Evolutionary conservation across 75 land plant species (phyloP), one percentile per base, ranked within the genome.

Genomic region (Larix kaempferi): DNA sequence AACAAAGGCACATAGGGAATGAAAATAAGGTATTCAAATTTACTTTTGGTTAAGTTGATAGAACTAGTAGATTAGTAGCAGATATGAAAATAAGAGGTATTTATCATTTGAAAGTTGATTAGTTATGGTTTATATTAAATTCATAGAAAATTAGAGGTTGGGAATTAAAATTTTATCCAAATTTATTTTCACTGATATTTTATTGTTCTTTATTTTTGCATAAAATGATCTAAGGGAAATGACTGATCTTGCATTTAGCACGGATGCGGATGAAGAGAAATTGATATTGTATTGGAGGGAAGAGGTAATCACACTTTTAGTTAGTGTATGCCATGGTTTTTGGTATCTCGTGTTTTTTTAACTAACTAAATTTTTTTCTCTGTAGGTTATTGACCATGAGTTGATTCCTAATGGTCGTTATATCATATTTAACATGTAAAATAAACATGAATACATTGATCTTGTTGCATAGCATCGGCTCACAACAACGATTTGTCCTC

Each of bases 261-360:
- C 94, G 84, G 99, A 96, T 86, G 98, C 98, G 35, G 98, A 96
- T 88, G 99, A 96, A 75, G 99, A 96, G 84, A 96, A 96, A 85
- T 91, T 83, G 62, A 96, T 96, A 77, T 78, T 96, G 57, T 96
- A 96, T 84, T 98, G 94, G 80, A 90, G 84, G 78, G 85, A 87
- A 37, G 93, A 96, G 87, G 99, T 96, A 88, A 56, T 17, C 66
- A 25, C 60, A 13, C 17, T 13, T 57, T 14, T 2, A 41, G 5
- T 2, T 82, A 5, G 49, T 75, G 56, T 66, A 57, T 33, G 39
- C 49, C 11, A 78, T 60, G 59, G 27, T 22, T 33, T 58, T 4
- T 37, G 16, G 3, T 61, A 11, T 60, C 25, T 12, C 23, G n/a
- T 19, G 21, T 8, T 71, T 67, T 41, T 15, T 21, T 17, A 29